Percentiles rank a stretch among this genome's conserved stretches.
These are phyloP conservation scores for Taiozyma sp. DNA, from an alignment of 1,139 yeast species.

Conservation along the genomic window DNA sequence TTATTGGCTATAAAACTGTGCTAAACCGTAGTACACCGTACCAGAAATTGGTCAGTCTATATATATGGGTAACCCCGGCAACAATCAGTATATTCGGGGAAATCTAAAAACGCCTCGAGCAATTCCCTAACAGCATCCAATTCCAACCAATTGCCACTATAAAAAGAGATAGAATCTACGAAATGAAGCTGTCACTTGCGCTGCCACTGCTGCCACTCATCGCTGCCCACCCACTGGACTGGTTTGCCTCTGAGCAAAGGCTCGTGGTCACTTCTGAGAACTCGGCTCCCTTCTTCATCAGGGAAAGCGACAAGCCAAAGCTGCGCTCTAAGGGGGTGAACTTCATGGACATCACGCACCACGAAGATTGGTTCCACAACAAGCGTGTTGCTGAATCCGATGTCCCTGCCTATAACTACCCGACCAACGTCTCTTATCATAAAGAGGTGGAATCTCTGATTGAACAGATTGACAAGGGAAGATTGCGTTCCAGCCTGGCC, in stretches of 20 bases:
- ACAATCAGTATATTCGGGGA: neutral
- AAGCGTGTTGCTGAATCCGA: slow-evolving; percentile 31
- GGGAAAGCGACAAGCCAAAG: slow-evolving; percentile 53
- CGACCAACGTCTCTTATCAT: slow-evolving; percentile 37
- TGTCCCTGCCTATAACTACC: slow-evolving; percentile 50
- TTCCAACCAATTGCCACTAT: neutral
- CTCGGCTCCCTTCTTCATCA: slow-evolving; percentile 32
- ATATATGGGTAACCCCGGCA: neutral
- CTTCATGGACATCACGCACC: slow-evolving; percentile 69
- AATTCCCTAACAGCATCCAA: too few relatives aligned
- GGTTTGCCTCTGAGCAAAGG: slow-evolving; percentile 1
- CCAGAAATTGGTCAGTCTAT: too few relatives aligned
- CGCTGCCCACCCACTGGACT: neutral
- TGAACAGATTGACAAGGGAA: slow-evolving; percentile 33
- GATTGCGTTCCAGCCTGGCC: slow-evolving; percentile 51
- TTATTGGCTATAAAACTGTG: too few relatives aligned
- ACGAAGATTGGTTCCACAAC: slow-evolving; percentile 31
- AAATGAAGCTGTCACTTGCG: slow-evolving; percentile 2
- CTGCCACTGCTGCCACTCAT: neutral
- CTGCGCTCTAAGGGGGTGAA: slow-evolving; percentile 50
- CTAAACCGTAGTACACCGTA: too few relatives aligned
- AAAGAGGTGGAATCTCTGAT: slow-evolving; percentile 39
- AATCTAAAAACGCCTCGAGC: too few relatives aligned
- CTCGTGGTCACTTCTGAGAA: slow-evolving; percentile 15
- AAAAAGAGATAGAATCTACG: neutral